Percentiles rank a stretch among this genome's conserved stretches.
Evolutionary conservation across 257 asterid genomes (phyloP).

Genomic region (Lycium barbarum): DNA sequence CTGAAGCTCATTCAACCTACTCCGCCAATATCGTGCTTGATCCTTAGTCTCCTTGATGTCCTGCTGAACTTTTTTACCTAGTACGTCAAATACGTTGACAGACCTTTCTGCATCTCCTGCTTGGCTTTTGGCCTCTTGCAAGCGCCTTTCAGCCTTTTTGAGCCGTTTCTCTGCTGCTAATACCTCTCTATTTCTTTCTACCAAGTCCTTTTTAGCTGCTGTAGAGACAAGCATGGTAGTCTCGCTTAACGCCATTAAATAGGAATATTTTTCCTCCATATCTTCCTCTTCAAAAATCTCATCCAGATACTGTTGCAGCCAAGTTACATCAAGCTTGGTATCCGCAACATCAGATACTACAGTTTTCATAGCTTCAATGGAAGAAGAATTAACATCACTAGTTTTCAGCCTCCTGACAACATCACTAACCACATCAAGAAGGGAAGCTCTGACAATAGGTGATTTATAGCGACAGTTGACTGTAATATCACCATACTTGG

Average conservation of each 20-base stretch:
- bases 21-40: conserved; percentile 40
- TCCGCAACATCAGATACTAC: conserved; percentile 40
- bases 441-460: conserved; percentile 39
- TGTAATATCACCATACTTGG: conserved; percentile 50
- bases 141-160: conserved; percentile 42
- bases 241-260: conserved; percentile 34
- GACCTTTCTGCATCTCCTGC: conserved; percentile 29
- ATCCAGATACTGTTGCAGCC: conserved; percentile 43
- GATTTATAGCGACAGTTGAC: conserved; percentile 45
- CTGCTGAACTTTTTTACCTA: conserved; percentile 33
- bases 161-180: conserved; percentile 39
- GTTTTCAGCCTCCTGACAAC: conserved; percentile 39
- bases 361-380: conserved; percentile 40
- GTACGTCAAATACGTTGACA: conserved; percentile 39
- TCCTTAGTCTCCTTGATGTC: conserved; percentile 40
- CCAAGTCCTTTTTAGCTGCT: conserved; percentile 43
- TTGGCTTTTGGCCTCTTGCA: background rate
- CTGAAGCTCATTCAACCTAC: conserved; percentile 41
- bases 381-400: conserved; percentile 31
- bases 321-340: conserved; percentile 40
- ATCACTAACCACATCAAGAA: conserved; percentile 44
- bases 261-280: conserved; percentile 8
- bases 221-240: conserved; percentile 24
- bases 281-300: conserved; percentile 32
- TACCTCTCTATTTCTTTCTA: conserved; percentile 41